phyloP scores from a whole-genome alignment of 2,329 filamentous ascomycete genomes.

The Cladosporium oxysporum region DNA sequence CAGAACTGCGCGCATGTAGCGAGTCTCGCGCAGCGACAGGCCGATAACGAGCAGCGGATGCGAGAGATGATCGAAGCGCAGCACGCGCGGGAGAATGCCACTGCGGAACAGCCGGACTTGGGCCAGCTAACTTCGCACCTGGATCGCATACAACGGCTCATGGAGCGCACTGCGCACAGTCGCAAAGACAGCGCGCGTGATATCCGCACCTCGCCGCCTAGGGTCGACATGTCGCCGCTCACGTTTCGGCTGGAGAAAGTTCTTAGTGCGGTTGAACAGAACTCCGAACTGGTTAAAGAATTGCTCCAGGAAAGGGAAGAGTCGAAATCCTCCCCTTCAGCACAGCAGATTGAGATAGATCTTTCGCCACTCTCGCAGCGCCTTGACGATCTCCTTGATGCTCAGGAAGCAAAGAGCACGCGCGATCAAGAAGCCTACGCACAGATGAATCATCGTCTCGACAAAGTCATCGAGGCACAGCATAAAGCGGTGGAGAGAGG shows the following conservation, averaged over 20 bases:
- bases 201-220: constrained; percentile 4
- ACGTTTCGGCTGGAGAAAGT: constrained; percentile 28
- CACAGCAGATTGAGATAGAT: constrained; percentile 17
- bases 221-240: constrained; percentile 29
- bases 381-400: constrained; percentile 27
- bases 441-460: constrained; percentile 4
- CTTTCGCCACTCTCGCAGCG: constrained; percentile 25
- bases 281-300: constrained; percentile 28
- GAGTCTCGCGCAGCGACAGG: constrained; percentile 28
- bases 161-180: constrained; percentile 26
- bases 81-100: constrained; percentile 11
- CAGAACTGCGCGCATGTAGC: constrained; percentile 30
- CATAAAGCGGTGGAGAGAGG: constrained; percentile 19
- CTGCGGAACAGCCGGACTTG: constrained; percentile 28
- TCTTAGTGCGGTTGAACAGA: constrained; percentile 32
- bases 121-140: constrained; percentile 31
- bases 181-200: constrained; percentile 25
- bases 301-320: constrained; percentile 25
- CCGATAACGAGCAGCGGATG: constrained; percentile 33
- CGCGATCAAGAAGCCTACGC: constrained; percentile 11
- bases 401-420: constrained; percentile 23
- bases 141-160: constrained; percentile 32
- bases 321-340: background rate
- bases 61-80: constrained; percentile 24
- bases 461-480: constrained; percentile 15